Percentiles rank a stretch among this genome's conserved stretches.
Evolutionary conservation across 768 basidiomycete species (phyloP).

Genomic region (Tricholoma furcatifolium): DNA sequence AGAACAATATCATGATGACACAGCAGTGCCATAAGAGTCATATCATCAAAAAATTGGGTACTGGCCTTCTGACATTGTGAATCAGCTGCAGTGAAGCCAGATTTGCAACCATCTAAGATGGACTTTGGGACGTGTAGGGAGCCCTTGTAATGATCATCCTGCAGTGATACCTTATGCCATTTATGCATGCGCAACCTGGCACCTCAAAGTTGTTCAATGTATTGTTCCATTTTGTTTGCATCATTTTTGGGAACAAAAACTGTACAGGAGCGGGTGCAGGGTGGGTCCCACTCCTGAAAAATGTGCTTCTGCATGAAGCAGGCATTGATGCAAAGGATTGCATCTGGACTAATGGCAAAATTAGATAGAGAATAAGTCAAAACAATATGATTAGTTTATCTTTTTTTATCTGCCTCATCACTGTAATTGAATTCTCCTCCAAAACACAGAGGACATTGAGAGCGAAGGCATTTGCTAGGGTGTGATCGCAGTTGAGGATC

Average conservation of each 20-base stretch:
- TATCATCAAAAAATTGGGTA: constrained; percentile 10
- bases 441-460: constrained; percentile 17
- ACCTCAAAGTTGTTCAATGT: background rate
- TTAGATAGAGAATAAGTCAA: background rate
- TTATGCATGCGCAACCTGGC: background rate
- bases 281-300: background rate
- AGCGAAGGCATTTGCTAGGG: constrained; percentile 19
- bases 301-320: constrained; percentile 15
- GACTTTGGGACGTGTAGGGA: constrained; percentile 9
- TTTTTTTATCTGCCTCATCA: background rate
- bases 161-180: background rate
- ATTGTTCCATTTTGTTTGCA: background rate
- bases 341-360: constrained; percentile 3
- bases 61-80: constrained; percentile 5
- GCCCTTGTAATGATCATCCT: background rate
- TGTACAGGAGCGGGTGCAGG: background rate
- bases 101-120: constrained; percentile 9
- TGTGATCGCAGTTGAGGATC: background rate
- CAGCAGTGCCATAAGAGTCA: background rate
- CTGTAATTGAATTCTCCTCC: constrained; percentile 1
- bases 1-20: background rate
- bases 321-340: constrained; percentile 14
- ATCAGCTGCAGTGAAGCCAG: constrained; percentile 16
- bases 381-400: background rate
- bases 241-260: background rate